Evolutionary conservation across 2,329 filamentous ascomycete species (phyloP), one percentile per base, ranked within the genome.

Genomic region (Trichophyton schoenleinii): DNA sequence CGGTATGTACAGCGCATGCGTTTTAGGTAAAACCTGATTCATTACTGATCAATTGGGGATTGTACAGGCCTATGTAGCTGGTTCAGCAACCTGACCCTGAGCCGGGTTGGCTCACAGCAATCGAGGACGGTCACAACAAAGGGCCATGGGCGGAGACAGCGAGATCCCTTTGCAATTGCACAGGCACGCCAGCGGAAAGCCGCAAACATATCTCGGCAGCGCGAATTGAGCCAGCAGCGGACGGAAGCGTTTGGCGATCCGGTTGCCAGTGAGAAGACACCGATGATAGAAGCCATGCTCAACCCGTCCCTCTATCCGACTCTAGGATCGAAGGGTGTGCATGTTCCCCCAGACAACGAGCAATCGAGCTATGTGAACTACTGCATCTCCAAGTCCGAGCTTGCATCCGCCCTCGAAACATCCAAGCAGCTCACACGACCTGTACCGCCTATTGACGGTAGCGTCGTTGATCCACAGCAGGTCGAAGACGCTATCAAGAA

Each of bases 121-220:
- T 66, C 44, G 15, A 59, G 58, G 44, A 59, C 58, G 18, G 9
- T 59, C 8, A 42, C 28, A 42, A 34, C 44, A 57, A 63, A 60
- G 36, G 22, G 48, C 59, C 60, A 60, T 38, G 41, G 57, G n/a
- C 59, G 52, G 52, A 63, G 62, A 59, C 25, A 36, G n/a, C 62
- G 61, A 70, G 90, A 97, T 68, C 91, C 91, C 0, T 96, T 95
- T 71, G 81, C 86, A 63, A 83, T 87, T 74, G 87, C 87, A 2
- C 89, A 95, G 74, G 86, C 89, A 36, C 83, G 87, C 69, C 89
- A 91, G 71, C 86, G 89, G 64, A 95, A 92, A 74, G 84, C 87
- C 9, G 89, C 87, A 66, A 95, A 96, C 71, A 73, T 92, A 53
- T 83, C 87, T 69, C 85, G 89, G 59, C 89, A 87, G 69, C 80